Evolutionary conservation across 2,329 filamentous ascomycete genomes (phyloP), one percentile per base, ranked within the genome.

Genomic region (Fusarium longipes): DNA sequence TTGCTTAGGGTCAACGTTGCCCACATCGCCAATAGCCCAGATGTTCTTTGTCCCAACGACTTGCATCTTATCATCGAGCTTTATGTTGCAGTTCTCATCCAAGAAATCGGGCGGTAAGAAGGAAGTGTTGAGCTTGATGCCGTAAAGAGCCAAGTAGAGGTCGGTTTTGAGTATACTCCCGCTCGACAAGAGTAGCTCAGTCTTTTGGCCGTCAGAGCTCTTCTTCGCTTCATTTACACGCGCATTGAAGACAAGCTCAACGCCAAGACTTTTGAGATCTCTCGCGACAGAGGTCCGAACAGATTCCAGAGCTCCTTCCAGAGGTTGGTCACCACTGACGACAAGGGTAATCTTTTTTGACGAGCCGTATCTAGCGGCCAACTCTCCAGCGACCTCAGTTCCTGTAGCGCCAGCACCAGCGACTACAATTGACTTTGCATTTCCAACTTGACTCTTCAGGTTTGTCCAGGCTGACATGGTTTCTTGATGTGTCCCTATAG

Each of bases 131-230:
- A 79, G 75, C 1, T 69, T 57, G 15, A 81, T 58, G 35, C 84
- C 84, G 55, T 79, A 77, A 0, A 82, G 77, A 1, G 83, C 82
- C 4, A 86, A 73, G 68, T 82, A 80, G 32, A 84, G 68, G 18
- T 79, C 78, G 38, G 77, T 69, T 4, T 66, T 72, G 43, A 74
- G 63, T 6, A 73, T 75, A n/a, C 61, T 69, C 25, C 73, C 73
- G 35, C 73, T 72, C 7, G 74, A 78, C 32, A 81, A 63, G 9
- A 67, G 70, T 22, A 82, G 59, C 4, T 61, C 59, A 4, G 61
- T 68, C 4, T 52, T 29, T 20, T 66, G 57, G 3, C 40, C 44
- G 6, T 57, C 42, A 3, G 48, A 22, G 4, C 53, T 63, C 5
- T 67, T 55, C 11, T 53, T 57, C 8, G 43, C 45, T 17, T 63